These are phyloP conservation scores for Penicillium sumatraense DNA, from an alignment of 2,329 filamentous ascomycete species.

Conservation along the genomic window DNA sequence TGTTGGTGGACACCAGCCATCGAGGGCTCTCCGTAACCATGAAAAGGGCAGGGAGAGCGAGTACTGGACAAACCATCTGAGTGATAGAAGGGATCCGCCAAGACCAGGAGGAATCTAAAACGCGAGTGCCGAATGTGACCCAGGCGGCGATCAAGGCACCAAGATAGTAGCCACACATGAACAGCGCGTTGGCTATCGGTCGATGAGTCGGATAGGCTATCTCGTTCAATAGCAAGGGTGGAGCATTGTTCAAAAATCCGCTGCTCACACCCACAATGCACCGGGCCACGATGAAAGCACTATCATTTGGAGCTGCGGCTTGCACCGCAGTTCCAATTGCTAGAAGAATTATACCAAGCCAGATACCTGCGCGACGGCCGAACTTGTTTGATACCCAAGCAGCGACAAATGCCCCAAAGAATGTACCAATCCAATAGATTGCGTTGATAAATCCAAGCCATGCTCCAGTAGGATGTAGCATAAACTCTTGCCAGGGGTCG, in stretches of 20 bases:
- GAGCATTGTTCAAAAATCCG: neutral
- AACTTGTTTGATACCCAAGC: conserved; percentile 1
- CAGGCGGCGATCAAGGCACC: neutral
- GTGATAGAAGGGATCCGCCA: neutral
- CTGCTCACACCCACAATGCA: neutral
- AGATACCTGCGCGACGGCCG: neutral
- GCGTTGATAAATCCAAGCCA: conserved; percentile 7
- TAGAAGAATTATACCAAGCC: neutral
- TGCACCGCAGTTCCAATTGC: neutral
- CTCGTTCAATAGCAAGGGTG: neutral
- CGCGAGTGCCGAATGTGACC: neutral
- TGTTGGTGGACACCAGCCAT: neutral
- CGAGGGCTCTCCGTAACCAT: neutral
- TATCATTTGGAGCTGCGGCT: neutral
- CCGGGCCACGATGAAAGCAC: neutral
- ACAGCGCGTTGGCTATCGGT: neutral
- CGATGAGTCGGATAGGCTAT: neutral
- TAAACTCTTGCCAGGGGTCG: neutral
- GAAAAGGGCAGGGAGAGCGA: neutral
- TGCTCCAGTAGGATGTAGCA: neutral
- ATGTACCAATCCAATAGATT: neutral
- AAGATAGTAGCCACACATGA: neutral
- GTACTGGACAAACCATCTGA: neutral
- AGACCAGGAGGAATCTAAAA: neutral
- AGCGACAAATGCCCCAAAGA: neutral